Evolutionary conservation across 768 basidiomycete genomes (phyloP), one percentile per base, ranked within the genome.

Genomic region (Podaxis rugospora): DNA sequence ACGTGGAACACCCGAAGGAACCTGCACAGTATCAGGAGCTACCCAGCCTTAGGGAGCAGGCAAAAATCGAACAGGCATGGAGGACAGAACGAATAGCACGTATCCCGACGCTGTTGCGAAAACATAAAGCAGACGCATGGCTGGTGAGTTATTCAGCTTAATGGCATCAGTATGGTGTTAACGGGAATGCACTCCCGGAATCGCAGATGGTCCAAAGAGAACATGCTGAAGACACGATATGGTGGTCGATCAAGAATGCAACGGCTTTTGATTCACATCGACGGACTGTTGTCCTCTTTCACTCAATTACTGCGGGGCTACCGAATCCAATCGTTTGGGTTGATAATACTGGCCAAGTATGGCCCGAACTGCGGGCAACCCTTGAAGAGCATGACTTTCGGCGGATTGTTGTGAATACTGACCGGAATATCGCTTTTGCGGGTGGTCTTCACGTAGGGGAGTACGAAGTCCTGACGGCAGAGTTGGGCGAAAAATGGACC

Each of bases 181-280:
- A 27, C 13, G 3, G 13, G 13, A 21, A 53, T 53, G 32, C 39
- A n/a, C 36, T 53, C 23, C 10, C 40, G 10, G 23, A 46, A 36
- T 65, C 42, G 42, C n/a, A 82, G 79, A 74, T 80, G 66, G 71
- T 70, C 56, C 76, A 79, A 70, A 72, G 80, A 39, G 83, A 84
- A 63, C 79, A 82, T 63, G 81, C 81, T 2, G 83, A 84, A 61
- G 83, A 84, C 64, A 79, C 81, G 5, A 70, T 80, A 13, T 83
- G 82, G 77, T 77, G 78, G 73, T 77, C 82, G 4, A 71, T 83
- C 51, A 79, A 81, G 60, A 76, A 79, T 53, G 72, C 80, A 6
- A 81, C 80, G 6, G 77, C 76, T 54, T 81, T 77, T 69, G 79
- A 77, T 44, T 75, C 77, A 7, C 78, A 82, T 53, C 70, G 83